Base-by-base conservation (phyloP, 1,284 basidiomycete genomes). In the Gymnopus androsaceus region DNA sequence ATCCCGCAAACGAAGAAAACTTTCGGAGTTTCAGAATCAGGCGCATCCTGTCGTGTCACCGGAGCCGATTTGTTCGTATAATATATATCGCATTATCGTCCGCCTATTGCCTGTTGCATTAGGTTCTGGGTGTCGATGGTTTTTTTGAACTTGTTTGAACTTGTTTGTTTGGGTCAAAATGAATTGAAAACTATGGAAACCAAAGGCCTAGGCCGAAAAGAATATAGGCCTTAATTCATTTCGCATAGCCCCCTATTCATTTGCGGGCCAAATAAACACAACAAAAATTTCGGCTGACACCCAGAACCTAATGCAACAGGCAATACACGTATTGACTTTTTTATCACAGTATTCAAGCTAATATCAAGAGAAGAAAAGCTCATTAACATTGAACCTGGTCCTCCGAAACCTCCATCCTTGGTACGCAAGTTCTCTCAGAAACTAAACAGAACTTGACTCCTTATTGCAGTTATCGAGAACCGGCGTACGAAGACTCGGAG, bases 381-480 rank as follows among this genome's bases (percentile, higher is more conserved):
- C n/a, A 46, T 54, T n/a, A 28, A 38, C 21, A 37, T 54, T n/a
- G 9, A 47, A 14, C 44, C 52, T 3, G 31, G 31, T 2, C 52
- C 42, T 47, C 44, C 52, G 23, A 54, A 54, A 33, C 52, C 52
- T 23, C 52, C 52, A 1, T 25, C 42, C 19, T 46, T 34, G 52
- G 33, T 34, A n/a, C n/a, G 6, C 9, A 6, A n/a, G n/a, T 11
- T 12, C 27, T 21, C 31, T 27, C 21, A 33, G 19, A 23, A 15
- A 33, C 17, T 45, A 17, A 45, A 25, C 3, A 3, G 15, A 44
- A 3, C 28, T 6, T 23, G 3, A 25, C 17, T 14, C 28, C 21
- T 11, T 37, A 38, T 19, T 27, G 14, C 6, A 54, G 52, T n/a
- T 54, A 54, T 40, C 52, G 52, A 23, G 52, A 54, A 46, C 52